phyloP scores from a whole-genome alignment of 2,329 filamentous ascomycete species.

The Verticillium klebahnii region DNA sequence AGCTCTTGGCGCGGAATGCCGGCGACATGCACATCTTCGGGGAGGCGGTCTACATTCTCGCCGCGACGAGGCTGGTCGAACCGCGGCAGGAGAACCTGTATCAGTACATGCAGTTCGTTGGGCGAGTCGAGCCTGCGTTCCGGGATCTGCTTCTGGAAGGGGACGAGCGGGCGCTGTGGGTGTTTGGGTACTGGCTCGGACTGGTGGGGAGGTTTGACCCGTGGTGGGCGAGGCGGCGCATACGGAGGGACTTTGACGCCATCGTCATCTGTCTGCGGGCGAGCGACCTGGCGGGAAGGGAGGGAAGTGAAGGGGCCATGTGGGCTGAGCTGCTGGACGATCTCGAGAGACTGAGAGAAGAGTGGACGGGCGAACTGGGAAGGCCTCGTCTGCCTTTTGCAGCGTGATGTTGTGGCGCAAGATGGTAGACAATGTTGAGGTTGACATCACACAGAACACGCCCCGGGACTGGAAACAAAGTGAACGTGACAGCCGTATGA shows the following conservation, averaged over 20 bases:
- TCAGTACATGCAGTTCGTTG: slow-evolving; percentile 16
- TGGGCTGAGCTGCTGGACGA: slow-evolving; percentile 17
- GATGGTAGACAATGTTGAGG: too few relatives aligned
- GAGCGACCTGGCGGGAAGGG: slow-evolving; percentile 7
- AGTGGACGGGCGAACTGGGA: neutral
- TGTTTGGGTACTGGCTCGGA: slow-evolving; percentile 19
- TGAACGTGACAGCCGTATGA: too few relatives aligned
- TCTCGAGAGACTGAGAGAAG: slow-evolving; percentile 6
- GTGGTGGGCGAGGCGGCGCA: slow-evolving; percentile 17
- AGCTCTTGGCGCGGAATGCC: slow-evolving; percentile 4
- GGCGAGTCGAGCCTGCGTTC: slow-evolving; percentile 15
- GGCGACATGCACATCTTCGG: slow-evolving; percentile 6
- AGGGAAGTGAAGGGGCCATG: slow-evolving; percentile 12
- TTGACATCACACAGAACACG: too few relatives aligned
- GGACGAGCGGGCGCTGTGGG: slow-evolving; percentile 17
- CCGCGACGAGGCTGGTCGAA: slow-evolving; percentile 5
- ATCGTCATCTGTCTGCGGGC: slow-evolving; percentile 13
- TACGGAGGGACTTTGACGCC: slow-evolving; percentile 12
- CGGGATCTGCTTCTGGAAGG: slow-evolving; percentile 12
- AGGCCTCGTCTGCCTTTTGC: neutral
- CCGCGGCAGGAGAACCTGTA: slow-evolving; percentile 11
- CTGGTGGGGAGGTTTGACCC: slow-evolving; percentile 16
- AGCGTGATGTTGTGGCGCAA: neutral
- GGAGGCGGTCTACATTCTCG: slow-evolving; percentile 10
- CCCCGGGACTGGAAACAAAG: too few relatives aligned